These are phyloP conservation scores for Basipetospora chlamydospora DNA, from an alignment of 2,329 filamentous ascomycete genomes.

Conservation along the genomic window DNA sequence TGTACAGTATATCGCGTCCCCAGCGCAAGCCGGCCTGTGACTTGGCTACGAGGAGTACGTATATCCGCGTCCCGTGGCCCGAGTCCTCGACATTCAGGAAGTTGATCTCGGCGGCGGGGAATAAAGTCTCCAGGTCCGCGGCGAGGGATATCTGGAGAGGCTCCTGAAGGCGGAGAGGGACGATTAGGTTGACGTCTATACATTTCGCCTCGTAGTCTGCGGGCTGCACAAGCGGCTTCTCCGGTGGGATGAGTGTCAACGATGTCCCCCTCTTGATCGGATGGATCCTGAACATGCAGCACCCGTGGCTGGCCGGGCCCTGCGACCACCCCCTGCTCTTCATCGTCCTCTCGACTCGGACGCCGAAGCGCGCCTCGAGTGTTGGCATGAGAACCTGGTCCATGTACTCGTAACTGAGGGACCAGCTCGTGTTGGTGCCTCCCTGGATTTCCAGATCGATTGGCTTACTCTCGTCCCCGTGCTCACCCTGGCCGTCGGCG, in stretches of 20 bases:
- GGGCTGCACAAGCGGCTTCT: conserved; percentile 11
- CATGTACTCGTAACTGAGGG: conserved; percentile 45
- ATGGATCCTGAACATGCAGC: conserved; percentile 25
- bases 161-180: conserved; percentile 27
- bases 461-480: too few relatives aligned
- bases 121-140: conserved; percentile 23
- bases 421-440: conserved; percentile 44
- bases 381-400: conserved; percentile 45
- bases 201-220: conserved; percentile 22
- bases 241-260: conserved; percentile 19
- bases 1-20: conserved; percentile 30
- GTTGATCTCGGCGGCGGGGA: conserved; percentile 26
- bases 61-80: conserved; percentile 33
- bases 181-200: conserved; percentile 37
- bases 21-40: conserved; percentile 29
- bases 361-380: conserved; percentile 33
- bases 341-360: conserved; percentile 30
- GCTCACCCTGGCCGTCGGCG: conserved; percentile 25
- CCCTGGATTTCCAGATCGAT: conserved; percentile 38
- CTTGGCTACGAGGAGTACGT: conserved; percentile 41
- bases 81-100: conserved; percentile 37
- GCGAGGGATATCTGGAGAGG: conserved; percentile 25
- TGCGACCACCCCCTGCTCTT: conserved; percentile 35
- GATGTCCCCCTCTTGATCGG: conserved; percentile 19
- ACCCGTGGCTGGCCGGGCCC: conserved; percentile 26